These are phyloP conservation scores for Spathaspora sp. DNA, from an alignment of 805 yeast species.

Conservation along the genomic window DNA sequence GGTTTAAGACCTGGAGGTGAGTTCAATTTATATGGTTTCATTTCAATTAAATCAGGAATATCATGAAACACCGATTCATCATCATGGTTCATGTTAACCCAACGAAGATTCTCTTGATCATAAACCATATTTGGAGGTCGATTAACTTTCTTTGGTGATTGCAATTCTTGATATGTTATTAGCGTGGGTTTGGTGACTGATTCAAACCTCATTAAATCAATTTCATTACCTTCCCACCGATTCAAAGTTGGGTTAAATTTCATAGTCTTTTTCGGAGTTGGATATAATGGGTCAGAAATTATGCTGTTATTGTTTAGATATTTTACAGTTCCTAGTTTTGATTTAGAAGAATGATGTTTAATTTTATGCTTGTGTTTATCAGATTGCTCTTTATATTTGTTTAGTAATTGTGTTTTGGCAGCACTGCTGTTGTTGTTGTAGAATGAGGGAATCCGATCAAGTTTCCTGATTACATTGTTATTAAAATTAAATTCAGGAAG, in stretches of 20 bases:
- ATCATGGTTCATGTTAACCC: conserved; percentile 48
- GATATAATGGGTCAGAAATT: conserved; percentile 9
- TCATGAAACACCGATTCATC: conserved; percentile 46
- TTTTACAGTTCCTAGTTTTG: conserved; percentile 27
- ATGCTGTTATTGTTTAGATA: conserved; percentile 20
- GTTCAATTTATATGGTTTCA: background rate
- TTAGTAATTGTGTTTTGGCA: conserved; percentile 25
- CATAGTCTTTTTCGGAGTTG: conserved; percentile 34
- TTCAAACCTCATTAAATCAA: conserved; percentile 52
- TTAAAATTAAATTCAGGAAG: conserved; percentile 27
- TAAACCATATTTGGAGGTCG: conserved; percentile 45
- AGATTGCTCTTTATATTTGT: conserved; percentile 28
- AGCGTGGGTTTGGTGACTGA: conserved; percentile 33
- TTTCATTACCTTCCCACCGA: conserved; percentile 67
- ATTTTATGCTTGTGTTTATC: conserved; percentile 6
- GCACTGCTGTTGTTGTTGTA: conserved; percentile 17
- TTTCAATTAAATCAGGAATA: conserved; percentile 40
- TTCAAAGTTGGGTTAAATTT: conserved; percentile 48
- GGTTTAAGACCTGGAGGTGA: conserved; percentile 1
- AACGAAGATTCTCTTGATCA: conserved; percentile 52
- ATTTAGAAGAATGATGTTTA: conserved; percentile 5
- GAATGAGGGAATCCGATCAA: conserved; percentile 42
- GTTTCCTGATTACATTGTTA: conserved; percentile 30
- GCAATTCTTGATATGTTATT: conserved; percentile 27
- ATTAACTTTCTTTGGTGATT: background rate